Base-by-base conservation (phyloP, 139 green algal genomes). In the Limnomonas spitsbergensis region DNA sequence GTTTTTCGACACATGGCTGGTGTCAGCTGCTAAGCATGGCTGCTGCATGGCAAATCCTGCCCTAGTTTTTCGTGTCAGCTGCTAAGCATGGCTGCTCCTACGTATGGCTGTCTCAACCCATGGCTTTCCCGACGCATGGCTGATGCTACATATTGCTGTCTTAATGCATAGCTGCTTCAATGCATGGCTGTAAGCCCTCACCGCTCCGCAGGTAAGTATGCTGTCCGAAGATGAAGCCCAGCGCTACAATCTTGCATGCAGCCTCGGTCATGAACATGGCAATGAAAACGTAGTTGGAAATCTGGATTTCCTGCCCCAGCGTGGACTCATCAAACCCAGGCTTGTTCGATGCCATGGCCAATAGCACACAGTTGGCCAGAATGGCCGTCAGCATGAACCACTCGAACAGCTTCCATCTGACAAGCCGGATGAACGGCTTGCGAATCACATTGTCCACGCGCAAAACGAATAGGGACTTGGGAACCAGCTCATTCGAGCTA, bases 371-470 rank as follows among this genome's bases (percentile, higher is more conserved):
- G 70, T 78, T 88, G 2, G 79, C 20, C 27, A 88, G 35, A 56
- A 93, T 91, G 29, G 93, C 38, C 29, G 84, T 14, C n/a, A 92
- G 87, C 52, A 93, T 86, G 31, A 77, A 35, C 70, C 40, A 38
- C 7, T 66, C 39, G 37, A 77, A 77, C 4, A 77, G 35, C 38
- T 36, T 66, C 40, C 40, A 67, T 14, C 31, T 77, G 39, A 67
- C 39, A 3, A 67, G 70, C 7, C 52, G 29, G 9, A 76, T 31
- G 35, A 40, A 56, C 4, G 74, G 42, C 35, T 31, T 73, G 31
- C 53, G 74, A 2, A 79, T 9, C 36, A 77, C 7, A 27, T 66
- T 61, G 40, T 77, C 70, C 39, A 35, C 4, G 4, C 24, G 39
- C 38, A 77, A 3, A 37, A 77, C 3, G 24, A 77, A 37, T 38